phyloP scores from a whole-genome alignment of 2,329 filamentous ascomycete genomes.

The Penicillium sp. region DNA sequence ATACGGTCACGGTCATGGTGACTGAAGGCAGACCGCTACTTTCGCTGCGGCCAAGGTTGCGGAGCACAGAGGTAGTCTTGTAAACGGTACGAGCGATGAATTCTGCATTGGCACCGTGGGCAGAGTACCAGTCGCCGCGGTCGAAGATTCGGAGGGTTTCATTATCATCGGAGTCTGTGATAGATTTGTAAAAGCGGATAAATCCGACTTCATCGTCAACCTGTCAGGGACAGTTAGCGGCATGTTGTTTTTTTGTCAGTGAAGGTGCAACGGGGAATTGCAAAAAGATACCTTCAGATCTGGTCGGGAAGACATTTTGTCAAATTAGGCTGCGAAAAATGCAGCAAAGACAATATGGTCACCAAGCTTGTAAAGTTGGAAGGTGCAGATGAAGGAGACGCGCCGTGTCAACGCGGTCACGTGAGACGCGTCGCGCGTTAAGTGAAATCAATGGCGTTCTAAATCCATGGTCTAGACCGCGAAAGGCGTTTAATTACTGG shows the following conservation, averaged over 20 bases:
- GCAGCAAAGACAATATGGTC: constrained; percentile 7
- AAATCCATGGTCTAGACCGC: background rate
- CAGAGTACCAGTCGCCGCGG: constrained; percentile 91
- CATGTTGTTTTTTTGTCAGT: background rate
- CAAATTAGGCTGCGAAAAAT: constrained; percentile 13
- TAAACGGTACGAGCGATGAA: constrained; percentile 70
- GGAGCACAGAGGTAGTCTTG: constrained; percentile 93
- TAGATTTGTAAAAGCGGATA: constrained; percentile 92
- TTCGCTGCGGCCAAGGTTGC: constrained; percentile 81
- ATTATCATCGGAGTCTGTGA: constrained; percentile 65
- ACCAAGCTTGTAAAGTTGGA: background rate
- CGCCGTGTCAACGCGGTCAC: constrained; percentile 29
- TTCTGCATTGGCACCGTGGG: constrained; percentile 48
- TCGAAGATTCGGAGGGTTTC: constrained; percentile 86
- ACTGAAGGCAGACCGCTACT: constrained; percentile 88
- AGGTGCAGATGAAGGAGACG: constrained; percentile 21
- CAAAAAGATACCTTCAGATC: constrained; percentile 64
- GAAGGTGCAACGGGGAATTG: background rate
- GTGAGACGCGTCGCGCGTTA: constrained; percentile 38
- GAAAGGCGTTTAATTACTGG: background rate
- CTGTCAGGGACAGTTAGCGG: constrained; percentile 43
- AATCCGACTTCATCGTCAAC: constrained; percentile 97
- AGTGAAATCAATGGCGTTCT: background rate
- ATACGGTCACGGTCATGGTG: constrained; percentile 92
- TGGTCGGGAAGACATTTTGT: constrained; percentile 68